phyloP scores from a whole-genome alignment of 495 filamentous ascomycete species.

The Penicillium turbatum region DNA sequence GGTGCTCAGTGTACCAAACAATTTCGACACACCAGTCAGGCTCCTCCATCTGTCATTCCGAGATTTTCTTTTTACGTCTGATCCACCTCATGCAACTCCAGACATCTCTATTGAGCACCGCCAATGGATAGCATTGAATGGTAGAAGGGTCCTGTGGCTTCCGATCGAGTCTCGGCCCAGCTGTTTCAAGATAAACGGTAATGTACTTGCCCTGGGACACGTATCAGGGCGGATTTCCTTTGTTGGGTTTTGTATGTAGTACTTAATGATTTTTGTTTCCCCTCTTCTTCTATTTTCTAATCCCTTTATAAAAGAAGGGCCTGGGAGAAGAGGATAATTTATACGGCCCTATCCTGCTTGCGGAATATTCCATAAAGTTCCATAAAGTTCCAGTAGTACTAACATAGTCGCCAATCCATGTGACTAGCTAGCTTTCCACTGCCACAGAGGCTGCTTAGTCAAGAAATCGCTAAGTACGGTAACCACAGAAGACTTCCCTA shows the following conservation, averaged over 20 bases:
- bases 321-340: not conserved
- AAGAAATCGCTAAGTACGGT: not conserved
- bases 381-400: not conserved
- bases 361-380: not conserved
- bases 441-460: not conserved
- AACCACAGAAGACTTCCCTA: not conserved
- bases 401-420: not conserved
- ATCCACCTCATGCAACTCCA: not conserved
- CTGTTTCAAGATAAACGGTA: not conserved
- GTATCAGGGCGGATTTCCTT: not conserved
- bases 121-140: not conserved
- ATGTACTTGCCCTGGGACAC: slow-evolving; percentile 1
- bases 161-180: not conserved
- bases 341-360: not conserved
- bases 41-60: slow-evolving; percentile 27
- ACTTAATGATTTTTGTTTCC: not conserved
- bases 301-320: slow-evolving; percentile 2
- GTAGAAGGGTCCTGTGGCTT: not conserved
- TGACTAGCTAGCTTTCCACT: not conserved
- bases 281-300: not conserved
- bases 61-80: slow-evolving; percentile 12
- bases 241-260: not conserved
- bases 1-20: slow-evolving; percentile 15
- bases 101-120: not conserved
- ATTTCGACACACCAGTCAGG: slow-evolving; percentile 9